phyloP scores from a whole-genome alignment of 164 flowering plant species.

The Vitis vinifera region ASM3070453v1 NC_081805.1:9692001-9692500 shows the following conservation, averaged over 20 bases:
- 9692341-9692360: constrained; percentile 77
- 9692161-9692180: constrained; percentile 60
- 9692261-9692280: constrained; percentile 72
- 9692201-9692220: constrained; percentile 74
- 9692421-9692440: constrained; percentile 69
- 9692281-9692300: constrained; percentile 71
- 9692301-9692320: constrained; percentile 28
- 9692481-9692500: constrained; percentile 65
- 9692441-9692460: constrained; percentile 80
- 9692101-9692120: no score
- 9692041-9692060: background rate
- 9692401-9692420: constrained; percentile 47
- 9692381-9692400: constrained; percentile 76
- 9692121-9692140: no score
- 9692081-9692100: background rate
- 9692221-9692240: constrained; percentile 79
- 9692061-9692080: background rate
- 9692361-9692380: constrained; percentile 65
- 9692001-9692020: no score
- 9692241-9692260: constrained; percentile 73
- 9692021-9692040: background rate
- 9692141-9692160: background rate
- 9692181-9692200: constrained; percentile 80
- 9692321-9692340: constrained; percentile 62
- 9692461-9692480: constrained; percentile 49